These are phyloP conservation scores for Solanum clarkiae DNA, from an alignment of 257 asterid species.

Conservation along the genomic window DNA sequence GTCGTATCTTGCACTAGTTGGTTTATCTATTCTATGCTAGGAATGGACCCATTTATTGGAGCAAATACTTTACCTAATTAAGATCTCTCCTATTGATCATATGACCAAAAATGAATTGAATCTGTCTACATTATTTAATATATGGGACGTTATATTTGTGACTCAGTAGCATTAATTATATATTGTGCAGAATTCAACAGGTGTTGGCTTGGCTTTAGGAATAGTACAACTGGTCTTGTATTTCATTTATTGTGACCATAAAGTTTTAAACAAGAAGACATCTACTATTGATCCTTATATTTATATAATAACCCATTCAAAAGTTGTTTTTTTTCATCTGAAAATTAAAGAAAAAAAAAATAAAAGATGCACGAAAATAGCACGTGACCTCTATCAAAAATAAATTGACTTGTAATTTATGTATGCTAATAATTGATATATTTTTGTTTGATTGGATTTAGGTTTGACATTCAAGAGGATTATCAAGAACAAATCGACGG, in stretches of 20 bases:
- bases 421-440: not conserved
- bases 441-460: not conserved
- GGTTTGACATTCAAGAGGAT: conserved; percentile 83
- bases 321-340: too few species aligned
- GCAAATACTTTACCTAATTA: conserved; percentile 27
- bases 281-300: not conserved
- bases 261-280: not conserved
- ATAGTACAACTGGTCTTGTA: conserved; percentile 58
- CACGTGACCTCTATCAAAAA: too few species aligned
- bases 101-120: too few species aligned
- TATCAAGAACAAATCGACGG: conserved; percentile 40
- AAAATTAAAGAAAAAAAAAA: too few species aligned
- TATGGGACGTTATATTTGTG: not conserved
- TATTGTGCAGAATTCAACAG: conserved; percentile 50
- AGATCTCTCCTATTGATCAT: not conserved
- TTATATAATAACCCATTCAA: too few species aligned
- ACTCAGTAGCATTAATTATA: not conserved
- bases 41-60: conserved; percentile 62
- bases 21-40: conserved; percentile 47
- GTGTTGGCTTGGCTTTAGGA: conserved; percentile 64
- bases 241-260: conserved; percentile 28
- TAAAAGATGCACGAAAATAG: too few species aligned
- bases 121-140: too few species aligned
- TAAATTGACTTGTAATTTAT: not conserved
- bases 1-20: too few species aligned